Percentiles rank a stretch among this genome's conserved stretches.
Evolutionary conservation across 768 basidiomycete genomes (phyloP).

Genomic region (Lyophyllum shimeji): DNA sequence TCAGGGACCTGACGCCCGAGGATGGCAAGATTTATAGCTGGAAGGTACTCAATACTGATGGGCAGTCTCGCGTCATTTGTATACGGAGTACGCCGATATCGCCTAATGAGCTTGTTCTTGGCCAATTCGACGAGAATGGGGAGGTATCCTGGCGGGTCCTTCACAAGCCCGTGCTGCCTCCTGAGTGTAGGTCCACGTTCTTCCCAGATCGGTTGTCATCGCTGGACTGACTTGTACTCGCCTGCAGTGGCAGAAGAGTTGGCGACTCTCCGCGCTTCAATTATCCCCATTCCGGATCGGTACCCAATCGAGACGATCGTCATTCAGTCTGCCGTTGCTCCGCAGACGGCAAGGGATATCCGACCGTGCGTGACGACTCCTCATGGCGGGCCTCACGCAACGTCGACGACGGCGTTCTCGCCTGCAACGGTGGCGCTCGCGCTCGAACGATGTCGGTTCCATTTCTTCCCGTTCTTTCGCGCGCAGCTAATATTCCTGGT

Average conservation of each 20-base stretch:
- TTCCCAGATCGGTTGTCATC: neutral
- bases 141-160: conserved; percentile 38
- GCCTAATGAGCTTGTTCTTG: conserved; percentile 51
- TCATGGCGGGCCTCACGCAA: conserved; percentile 66
- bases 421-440: conserved; percentile 44
- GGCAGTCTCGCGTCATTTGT: conserved; percentile 41
- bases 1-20: conserved; percentile 43
- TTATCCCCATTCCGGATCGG: conserved; percentile 51
- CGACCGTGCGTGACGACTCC: conserved; percentile 50
- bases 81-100: conserved; percentile 46
- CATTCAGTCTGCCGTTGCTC: conserved; percentile 30
- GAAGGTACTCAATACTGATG: conserved; percentile 53
- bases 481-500: neutral
- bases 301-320: conserved; percentile 56
- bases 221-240: neutral
- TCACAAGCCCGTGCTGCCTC: conserved; percentile 38
- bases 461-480: neutral
- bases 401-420: conserved; percentile 46
- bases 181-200: conserved; percentile 34
- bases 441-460: conserved; percentile 59
- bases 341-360: conserved; percentile 11
- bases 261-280: conserved; percentile 34
- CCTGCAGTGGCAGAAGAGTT: conserved; percentile 43
- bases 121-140: conserved; percentile 29
- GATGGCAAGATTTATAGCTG: conserved; percentile 45